These are phyloP conservation scores for Epichloe scottii DNA, from an alignment of 2,329 filamentous ascomycete species.

Conservation along the genomic window DNA sequence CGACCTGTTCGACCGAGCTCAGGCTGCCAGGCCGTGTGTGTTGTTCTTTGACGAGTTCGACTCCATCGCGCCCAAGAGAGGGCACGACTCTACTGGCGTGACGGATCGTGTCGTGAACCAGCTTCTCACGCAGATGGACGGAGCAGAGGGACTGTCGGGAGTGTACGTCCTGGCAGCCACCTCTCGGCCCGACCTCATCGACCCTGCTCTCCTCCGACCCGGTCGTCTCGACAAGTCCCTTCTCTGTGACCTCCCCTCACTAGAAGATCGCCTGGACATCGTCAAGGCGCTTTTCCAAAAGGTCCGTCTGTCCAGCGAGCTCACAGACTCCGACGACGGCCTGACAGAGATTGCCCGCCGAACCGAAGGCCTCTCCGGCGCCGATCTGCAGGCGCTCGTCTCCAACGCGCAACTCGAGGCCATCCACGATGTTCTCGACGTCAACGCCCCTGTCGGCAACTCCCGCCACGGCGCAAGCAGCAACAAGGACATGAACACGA, in stretches of 20 bases:
- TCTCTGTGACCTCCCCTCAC: conserved; percentile 75
- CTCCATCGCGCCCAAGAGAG: conserved; percentile 91
- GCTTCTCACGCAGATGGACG: conserved; percentile 96
- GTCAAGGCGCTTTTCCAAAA: conserved; percentile 73
- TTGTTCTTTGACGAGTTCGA: conserved; percentile 99
- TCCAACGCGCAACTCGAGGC: conserved; percentile 96
- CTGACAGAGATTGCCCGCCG: conserved; percentile 62
- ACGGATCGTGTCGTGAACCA: conserved; percentile 98
- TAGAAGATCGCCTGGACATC: conserved; percentile 78
- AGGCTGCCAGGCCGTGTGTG: conserved; percentile 83
- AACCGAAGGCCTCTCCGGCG: conserved; percentile 86
- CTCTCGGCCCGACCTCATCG: conserved; percentile 84
- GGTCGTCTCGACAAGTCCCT: conserved; percentile 89
- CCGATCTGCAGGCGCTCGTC: conserved; percentile 85
- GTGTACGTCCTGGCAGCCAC: conserved; percentile 96
- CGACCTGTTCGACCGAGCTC: conserved; percentile 86
- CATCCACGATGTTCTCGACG: conserved; percentile 76
- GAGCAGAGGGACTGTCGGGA: conserved; percentile 84
- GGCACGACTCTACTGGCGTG: conserved; percentile 95
- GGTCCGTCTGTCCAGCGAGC: conserved; percentile 56
- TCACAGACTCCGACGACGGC: conserved; percentile 42
- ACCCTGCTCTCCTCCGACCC: conserved; percentile 81
- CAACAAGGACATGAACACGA: background rate
- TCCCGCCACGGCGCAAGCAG: conserved; percentile 23
- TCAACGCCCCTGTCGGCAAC: conserved; percentile 32